These are phyloP conservation scores for Hymenoscyphus fraxineus DNA, from an alignment of 2,329 filamentous ascomycete species.

Conservation along the genomic window DNA sequence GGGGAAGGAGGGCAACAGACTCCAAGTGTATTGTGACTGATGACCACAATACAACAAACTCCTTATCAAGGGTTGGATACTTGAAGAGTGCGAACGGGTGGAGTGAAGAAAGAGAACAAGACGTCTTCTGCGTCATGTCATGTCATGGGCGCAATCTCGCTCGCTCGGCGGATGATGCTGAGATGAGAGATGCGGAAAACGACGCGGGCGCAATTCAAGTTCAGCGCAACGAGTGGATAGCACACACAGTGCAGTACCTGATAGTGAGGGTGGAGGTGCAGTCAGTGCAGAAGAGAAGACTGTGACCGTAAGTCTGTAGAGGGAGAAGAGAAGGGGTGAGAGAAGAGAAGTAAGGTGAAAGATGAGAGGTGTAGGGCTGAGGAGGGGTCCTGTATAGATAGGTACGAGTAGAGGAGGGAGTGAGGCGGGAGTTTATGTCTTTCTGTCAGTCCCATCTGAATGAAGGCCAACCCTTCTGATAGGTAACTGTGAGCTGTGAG, in stretches of 20 bases:
- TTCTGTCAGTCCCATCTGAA: too few relatives aligned
- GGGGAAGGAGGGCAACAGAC: conserved; percentile 14
- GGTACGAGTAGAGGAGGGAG: too few relatives aligned
- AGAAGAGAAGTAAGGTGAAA: background rate
- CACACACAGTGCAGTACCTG: background rate
- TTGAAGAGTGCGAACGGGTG: conserved; percentile 13
- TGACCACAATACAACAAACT: conserved; percentile 28
- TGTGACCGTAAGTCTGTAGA: background rate
- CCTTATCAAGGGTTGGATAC: conserved; percentile 19
- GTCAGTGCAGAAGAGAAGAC: background rate
- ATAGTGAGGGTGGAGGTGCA: background rate
- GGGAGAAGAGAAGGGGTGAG: background rate
- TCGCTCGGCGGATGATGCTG: background rate
- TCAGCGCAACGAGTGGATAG: background rate
- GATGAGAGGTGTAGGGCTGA: too few relatives aligned
- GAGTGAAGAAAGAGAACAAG: conserved; percentile 13
- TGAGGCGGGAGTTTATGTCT: background rate
- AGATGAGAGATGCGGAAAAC: background rate
- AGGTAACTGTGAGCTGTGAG: too few relatives aligned
- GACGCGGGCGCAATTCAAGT: too few relatives aligned
- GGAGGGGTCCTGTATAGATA: too few relatives aligned
- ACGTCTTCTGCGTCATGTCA: conserved; percentile 11
- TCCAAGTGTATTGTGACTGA: conserved; percentile 25
- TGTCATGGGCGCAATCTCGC: background rate
- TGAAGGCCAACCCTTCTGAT: too few relatives aligned